Conservation (phyloP, 2,329 filamentous ascomycete genomes). For the Talaromyces sp. region DNA sequence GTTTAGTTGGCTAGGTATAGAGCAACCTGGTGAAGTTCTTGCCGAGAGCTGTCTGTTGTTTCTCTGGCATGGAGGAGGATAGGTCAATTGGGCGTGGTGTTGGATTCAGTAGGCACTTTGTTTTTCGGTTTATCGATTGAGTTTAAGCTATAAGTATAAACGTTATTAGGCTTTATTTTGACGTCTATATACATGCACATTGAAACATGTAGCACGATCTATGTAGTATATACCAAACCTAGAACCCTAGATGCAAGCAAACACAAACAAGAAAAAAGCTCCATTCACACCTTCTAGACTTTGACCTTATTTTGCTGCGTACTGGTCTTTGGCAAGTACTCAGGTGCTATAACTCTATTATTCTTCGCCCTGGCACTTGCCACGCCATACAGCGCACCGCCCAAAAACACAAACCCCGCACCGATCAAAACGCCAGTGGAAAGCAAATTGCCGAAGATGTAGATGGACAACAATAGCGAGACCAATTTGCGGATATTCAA, state of each 20-base stretch:
- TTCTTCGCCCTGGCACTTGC: slow-evolving; percentile 46
- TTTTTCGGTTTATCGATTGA: not conserved
- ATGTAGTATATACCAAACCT: not conserved
- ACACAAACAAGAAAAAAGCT: not conserved
- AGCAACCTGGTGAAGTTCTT: not conserved
- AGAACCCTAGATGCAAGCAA: not conserved
- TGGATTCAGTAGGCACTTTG: not conserved
- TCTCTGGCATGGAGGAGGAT: not conserved
- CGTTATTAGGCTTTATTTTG: not conserved
- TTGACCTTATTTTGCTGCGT: slow-evolving; percentile 1
- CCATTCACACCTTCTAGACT: not conserved
- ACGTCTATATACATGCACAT: not conserved
- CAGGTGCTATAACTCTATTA: not conserved
- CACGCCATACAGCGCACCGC: slow-evolving; percentile 84
- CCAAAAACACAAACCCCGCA: slow-evolving; percentile 79
- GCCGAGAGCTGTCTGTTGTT: not conserved
- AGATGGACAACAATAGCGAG: slow-evolving; percentile 84
- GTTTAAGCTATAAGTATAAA: not conserved
- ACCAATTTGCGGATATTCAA: slow-evolving; percentile 92
- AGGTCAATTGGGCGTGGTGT: not conserved
- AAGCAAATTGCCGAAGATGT: slow-evolving; percentile 84
- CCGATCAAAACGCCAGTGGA: slow-evolving; percentile 71
- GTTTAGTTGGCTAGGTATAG: not conserved
- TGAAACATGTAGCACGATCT: not conserved
- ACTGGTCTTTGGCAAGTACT: not conserved